Evolutionary conservation across 2,329 filamentous ascomycete species (phyloP).

Genomic region (Ilyonectria mors-panacis): DNA sequence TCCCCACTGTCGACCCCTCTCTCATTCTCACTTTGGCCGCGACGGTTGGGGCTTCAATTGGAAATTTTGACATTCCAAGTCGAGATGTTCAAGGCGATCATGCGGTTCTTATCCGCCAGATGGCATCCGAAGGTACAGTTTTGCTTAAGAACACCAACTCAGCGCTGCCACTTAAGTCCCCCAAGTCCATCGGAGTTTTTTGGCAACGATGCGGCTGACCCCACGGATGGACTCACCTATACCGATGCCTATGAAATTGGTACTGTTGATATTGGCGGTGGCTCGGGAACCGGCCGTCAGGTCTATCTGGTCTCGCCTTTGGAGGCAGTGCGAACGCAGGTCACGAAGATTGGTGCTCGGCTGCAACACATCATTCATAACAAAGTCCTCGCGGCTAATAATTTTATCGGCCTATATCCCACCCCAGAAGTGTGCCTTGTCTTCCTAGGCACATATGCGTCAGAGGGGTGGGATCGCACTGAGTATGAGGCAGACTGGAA

Average conservation of each 20-base stretch:
- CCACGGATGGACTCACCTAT: conserved; percentile 56
- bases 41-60: conserved; percentile 53
- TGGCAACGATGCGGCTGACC: conserved; percentile 62
- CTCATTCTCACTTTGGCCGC: conserved; percentile 61
- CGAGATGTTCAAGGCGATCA: conserved; percentile 66
- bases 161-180: conserved; percentile 69
- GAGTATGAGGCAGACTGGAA: conserved; percentile 42
- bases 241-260: conserved; percentile 73
- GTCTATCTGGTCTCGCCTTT: conserved; percentile 53
- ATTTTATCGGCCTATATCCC: conserved; percentile 60
- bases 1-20: conserved; percentile 59
- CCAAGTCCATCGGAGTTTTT: conserved; percentile 69
- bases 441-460: conserved; percentile 74
- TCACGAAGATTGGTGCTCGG: conserved; percentile 60
- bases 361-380: conserved; percentile 62
- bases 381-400: conserved; percentile 53
- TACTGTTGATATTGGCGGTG: conserved; percentile 71
- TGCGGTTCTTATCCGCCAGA: conserved; percentile 67
- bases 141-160: conserved; percentile 78
- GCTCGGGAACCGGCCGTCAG: conserved; percentile 55
- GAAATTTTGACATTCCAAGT: conserved; percentile 61
- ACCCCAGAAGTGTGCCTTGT: conserved; percentile 76
- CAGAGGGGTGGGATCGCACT: conserved; percentile 74
- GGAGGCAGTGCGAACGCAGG: conserved; percentile 59
- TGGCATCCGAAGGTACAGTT: conserved; percentile 70